Evolutionary conservation across 2,329 filamentous ascomycete genomes (phyloP), one percentile per base, ranked within the genome.

Genomic region (Alternaria hordeiaustralica): DNA sequence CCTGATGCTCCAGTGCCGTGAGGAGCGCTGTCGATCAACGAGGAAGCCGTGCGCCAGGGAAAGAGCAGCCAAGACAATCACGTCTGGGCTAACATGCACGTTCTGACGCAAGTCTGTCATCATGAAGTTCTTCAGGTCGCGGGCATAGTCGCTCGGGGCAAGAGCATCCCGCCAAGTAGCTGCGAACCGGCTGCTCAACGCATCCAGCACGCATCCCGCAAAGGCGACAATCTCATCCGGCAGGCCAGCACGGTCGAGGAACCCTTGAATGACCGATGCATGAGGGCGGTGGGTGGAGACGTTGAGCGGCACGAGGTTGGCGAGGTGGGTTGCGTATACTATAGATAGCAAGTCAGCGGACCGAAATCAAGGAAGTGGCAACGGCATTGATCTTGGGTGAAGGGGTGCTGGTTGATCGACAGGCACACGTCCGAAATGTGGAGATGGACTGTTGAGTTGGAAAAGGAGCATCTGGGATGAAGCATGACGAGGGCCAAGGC

Each of bases 131-230:
- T 60, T 57, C 20, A 69, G 43, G 30, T 66, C 62, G 44, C 65
- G 62, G 23, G 58, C 64, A 54, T 67, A 66, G 46, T 69, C 51
- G 55, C 64, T 65, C 9, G 71, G 65, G 41, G 65, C 57, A 25
- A 73, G 67, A 45, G 69, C 70, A 43, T 76, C 68, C 1, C 72
- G 68, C 77, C 77, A 81, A 43, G 68, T 66, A 15, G 61, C 56
- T 12, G 74, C 74, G 63, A 81, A 81, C 36, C 70, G 73, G 25
- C 63, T 62, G 28, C 74, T 77, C 44, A 81, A 66, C 1, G 73
- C 70, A 60, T 81, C 78, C 15, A 82, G 72, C 49, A 82, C 71
- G 54, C 79, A 82, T 2, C 75, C 78, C 13, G 78, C 72, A 63
- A 80, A 79, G 26, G 76, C 79, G 50, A 81, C 63, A 20, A 78